Percentiles rank a stretch among this genome's conserved stretches.
Evolutionary conservation across 1,284 basidiomycete genomes (phyloP).

Genomic region (Chalciporus sp.): DNA sequence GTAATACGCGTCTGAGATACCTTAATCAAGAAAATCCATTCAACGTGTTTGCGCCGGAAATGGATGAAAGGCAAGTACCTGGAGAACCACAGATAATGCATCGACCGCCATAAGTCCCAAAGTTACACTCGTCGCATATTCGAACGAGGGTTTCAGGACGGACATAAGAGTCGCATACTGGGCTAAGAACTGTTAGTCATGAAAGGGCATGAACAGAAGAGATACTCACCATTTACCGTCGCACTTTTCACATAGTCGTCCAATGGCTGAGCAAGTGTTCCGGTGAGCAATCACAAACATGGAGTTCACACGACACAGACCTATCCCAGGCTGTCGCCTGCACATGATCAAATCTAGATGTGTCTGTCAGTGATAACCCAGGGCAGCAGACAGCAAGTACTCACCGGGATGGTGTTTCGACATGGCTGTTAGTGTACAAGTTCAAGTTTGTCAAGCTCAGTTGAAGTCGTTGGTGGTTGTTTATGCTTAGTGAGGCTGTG

Average conservation of each 20-base stretch:
- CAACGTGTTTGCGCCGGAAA: not conserved
- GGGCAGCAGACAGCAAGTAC: conserved; percentile 18
- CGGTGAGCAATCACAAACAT: conserved; percentile 5
- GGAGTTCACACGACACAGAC: conserved; percentile 47
- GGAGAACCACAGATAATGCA: conserved; percentile 97
- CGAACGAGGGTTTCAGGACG: conserved; percentile 96
- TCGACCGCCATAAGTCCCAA: conserved; percentile 94
- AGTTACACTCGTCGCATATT: conserved; percentile 99
- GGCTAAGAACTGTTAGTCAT: conserved; percentile 51
- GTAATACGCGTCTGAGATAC: conserved; percentile 97
- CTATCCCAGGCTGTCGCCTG: conserved; percentile 93
- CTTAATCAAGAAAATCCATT: conserved; percentile 40
- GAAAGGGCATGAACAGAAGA: not conserved
- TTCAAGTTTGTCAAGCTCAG: conserved; percentile 7
- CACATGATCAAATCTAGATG: conserved; percentile 91
- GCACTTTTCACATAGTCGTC: conserved; percentile 97
- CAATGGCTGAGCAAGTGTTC: conserved; percentile 71
- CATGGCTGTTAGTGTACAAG: conserved; percentile 44
- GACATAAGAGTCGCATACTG: conserved; percentile 99
- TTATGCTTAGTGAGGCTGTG: conserved; percentile 8
- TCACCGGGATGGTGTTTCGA: conserved; percentile 91
- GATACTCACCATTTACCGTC: conserved; percentile 93
- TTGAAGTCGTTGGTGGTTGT: conserved; percentile 21
- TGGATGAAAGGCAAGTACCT: conserved; percentile 52
- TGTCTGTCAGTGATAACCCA: not conserved